These are phyloP conservation scores for Silene conica DNA, from an alignment of 148 eudicot genomes.

Conservation along the genomic window DNA sequence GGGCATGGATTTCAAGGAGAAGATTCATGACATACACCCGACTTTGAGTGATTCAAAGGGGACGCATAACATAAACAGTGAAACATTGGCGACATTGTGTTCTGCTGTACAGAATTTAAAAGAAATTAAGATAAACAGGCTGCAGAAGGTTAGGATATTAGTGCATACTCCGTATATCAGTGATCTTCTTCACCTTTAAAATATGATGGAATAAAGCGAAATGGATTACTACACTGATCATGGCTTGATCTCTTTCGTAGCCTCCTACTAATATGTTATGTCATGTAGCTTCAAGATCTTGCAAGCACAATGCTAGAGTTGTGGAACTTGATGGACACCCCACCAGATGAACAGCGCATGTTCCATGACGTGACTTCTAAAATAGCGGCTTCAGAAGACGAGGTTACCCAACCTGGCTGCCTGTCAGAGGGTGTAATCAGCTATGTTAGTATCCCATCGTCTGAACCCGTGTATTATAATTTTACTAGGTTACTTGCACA, in stretches of 20 bases:
- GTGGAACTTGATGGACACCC: conserved; percentile 88
- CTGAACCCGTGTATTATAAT: background rate
- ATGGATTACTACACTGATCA: background rate
- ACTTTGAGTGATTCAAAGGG: conserved; percentile 50
- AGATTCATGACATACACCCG: conserved; percentile 48
- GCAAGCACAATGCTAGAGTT: conserved; percentile 70
- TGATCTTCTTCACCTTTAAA: background rate
- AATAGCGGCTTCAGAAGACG: conserved; percentile 64
- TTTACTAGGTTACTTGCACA: no score
- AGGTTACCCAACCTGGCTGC: conserved; percentile 50
- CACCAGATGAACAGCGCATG: conserved; percentile 53
- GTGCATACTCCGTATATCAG: no score
- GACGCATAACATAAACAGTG: conserved; percentile 36
- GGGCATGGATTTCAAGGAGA: conserved; percentile 58
- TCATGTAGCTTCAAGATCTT: conserved; percentile 69
- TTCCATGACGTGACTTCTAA: conserved; percentile 59
- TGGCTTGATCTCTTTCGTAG: no score
- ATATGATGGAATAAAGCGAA: background rate
- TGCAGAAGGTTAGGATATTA: conserved; percentile 45
- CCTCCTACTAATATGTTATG: no score
- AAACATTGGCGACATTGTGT: conserved; percentile 48
- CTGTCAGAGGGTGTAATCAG: conserved; percentile 47
- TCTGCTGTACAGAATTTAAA: conserved; percentile 40
- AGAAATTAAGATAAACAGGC: conserved; percentile 53
- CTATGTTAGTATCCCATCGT: conserved; percentile 33